Base-by-base conservation (phyloP, 139 green algal species). In the Parachlorella kessleri region DNA sequence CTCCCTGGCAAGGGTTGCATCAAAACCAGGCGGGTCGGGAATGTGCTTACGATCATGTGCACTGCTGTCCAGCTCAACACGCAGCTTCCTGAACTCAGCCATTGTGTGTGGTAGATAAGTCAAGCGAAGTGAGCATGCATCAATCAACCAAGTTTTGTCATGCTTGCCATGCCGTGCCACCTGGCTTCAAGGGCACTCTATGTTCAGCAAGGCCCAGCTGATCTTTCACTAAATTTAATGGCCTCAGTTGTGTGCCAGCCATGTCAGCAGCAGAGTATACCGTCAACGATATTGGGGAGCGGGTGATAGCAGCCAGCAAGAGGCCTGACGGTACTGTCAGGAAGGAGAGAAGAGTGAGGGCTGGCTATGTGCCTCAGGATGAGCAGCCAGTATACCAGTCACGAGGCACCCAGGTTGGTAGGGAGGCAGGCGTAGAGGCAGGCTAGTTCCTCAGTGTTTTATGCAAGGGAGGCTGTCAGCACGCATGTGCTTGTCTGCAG, bases 361-460 rank as follows among this genome's bases (percentile, higher is more conserved):
- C 92, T 7, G 94, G 94, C 26, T 98, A 97, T 70, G 75, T 88
- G 3, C 94, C 94, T 10, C 94, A 96, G 82, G 94, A 98, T 2
- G 94, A 98, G 82, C 89, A 94, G 80, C 87, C 86, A 7, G 78
- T 91, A 0, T 96, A 94, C 77, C 33, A 63, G 9, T 69, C 63
- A 4, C 40, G 68, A 9, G 70, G 77, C 24, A 24, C 66, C 0
- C 28, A 28, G 70, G 77, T 78, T 41, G 8, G 38, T n/a, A n/a
- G n/a, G n/a, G n/a, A n/a, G n/a, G n/a, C n/a, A n/a, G n/a, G n/a
- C n/a, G n/a, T n/a, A n/a, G n/a, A n/a, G n/a, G n/a, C n/a, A n/a
- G n/a, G n/a, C n/a, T n/a, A n/a, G n/a, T n/a, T n/a, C n/a, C n/a
- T n/a, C n/a, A n/a, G n/a, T n/a, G n/a, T n/a, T n/a, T n/a, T n/a